phyloP scores from a whole-genome alignment of 1,139 yeast genomes.

The Scheffersomyces lignicola region DNA sequence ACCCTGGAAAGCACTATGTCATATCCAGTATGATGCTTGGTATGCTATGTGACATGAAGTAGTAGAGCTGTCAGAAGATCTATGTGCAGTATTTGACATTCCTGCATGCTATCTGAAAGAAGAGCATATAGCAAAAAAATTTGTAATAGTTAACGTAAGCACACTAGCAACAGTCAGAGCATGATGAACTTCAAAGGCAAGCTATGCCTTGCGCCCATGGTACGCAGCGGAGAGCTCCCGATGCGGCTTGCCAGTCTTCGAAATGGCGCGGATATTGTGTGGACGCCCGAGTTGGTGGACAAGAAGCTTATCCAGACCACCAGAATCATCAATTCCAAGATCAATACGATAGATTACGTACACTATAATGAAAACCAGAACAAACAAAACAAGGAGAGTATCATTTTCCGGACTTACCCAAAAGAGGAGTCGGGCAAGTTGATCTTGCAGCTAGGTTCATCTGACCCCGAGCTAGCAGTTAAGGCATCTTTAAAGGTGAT shows the following conservation, averaged over 20 bases:
- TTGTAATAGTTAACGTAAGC: too few species aligned
- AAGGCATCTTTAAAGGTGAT: constrained; percentile 81
- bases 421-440: constrained; percentile 58
- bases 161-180: too few species aligned
- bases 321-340: constrained; percentile 52
- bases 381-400: constrained; percentile 17
- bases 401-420: constrained; percentile 76
- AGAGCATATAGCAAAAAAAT: too few species aligned
- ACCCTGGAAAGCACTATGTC: too few species aligned
- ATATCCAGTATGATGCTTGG: too few species aligned
- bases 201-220: constrained; percentile 93
- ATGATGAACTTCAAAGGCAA: constrained; percentile 50
- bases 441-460: constrained; percentile 88
- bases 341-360: constrained; percentile 63
- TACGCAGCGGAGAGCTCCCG: constrained; percentile 92
- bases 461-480: constrained; percentile 81
- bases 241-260: constrained; percentile 74
- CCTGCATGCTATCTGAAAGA: too few species aligned
- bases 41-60: too few species aligned
- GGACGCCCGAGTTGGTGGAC: constrained; percentile 95
- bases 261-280: constrained; percentile 90
- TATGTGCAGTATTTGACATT: too few species aligned
- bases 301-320: constrained; percentile 73
- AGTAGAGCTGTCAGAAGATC: too few species aligned
- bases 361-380: constrained; percentile 18